Conservation (phyloP, 805 yeast species). For the Kodamaea hsintzibuensis region DNA sequence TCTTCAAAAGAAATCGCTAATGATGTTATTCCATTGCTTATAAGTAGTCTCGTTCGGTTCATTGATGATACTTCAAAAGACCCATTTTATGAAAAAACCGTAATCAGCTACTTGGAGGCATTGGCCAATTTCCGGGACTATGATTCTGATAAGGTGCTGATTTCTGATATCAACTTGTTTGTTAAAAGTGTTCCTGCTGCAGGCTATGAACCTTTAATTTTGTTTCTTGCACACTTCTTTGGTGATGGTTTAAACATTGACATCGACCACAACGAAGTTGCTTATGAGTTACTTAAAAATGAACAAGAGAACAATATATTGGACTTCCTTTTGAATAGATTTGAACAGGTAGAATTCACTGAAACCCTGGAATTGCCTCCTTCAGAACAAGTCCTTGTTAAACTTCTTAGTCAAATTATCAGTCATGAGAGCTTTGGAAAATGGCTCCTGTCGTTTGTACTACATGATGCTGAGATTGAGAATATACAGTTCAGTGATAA, state of each 20-base stretch:
- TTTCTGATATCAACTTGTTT: background rate
- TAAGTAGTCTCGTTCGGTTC: conserved; percentile 3
- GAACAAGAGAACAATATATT: background rate
- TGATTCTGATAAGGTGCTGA: background rate
- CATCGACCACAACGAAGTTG: conserved; percentile 1
- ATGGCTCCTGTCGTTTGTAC: conserved; percentile 7
- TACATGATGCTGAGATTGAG: background rate
- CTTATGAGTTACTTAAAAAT: conserved; percentile 3
- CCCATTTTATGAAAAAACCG: background rate
- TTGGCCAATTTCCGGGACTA: conserved; percentile 9
- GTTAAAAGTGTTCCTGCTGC: background rate
- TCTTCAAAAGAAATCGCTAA: background rate
- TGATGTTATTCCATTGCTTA: background rate
- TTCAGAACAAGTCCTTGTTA: background rate
- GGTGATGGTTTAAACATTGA: background rate
- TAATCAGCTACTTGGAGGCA: conserved; percentile 7
- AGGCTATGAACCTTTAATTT: background rate
- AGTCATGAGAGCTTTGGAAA: conserved; percentile 16
- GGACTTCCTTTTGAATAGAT: conserved; percentile 6
- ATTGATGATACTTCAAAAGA: background rate
- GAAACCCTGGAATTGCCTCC: conserved; percentile 1
- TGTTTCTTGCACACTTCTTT: conserved; percentile 3
- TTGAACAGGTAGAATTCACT: conserved; percentile 8
- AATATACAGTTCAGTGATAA: background rate
- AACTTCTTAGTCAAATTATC: conserved; percentile 8